Percentiles rank a stretch among this genome's conserved stretches.
These are phyloP conservation scores for Ensete ventricosum DNA, from an alignment of 176 grass and related monocot genomes.

Conservation along the genomic window DNA sequence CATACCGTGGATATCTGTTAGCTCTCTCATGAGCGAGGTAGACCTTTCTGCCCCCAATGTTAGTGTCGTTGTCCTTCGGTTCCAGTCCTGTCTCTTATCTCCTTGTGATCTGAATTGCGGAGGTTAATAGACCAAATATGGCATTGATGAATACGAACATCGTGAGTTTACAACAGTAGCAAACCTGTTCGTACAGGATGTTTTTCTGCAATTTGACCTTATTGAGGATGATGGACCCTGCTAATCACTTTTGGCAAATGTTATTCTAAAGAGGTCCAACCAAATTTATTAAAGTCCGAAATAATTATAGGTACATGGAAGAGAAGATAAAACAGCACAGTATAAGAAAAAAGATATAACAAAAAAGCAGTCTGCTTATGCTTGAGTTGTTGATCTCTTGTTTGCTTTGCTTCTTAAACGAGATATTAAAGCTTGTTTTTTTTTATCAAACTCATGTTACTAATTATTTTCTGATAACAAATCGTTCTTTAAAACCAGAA, in stretches of 20 bases:
- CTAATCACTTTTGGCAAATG: too few relatives aligned
- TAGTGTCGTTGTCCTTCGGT: too few relatives aligned
- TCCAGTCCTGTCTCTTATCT: too few relatives aligned
- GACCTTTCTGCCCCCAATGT: too few relatives aligned
- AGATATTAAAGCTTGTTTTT: background rate
- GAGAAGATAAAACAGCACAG: background rate
- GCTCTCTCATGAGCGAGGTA: too few relatives aligned
- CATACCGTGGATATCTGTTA: too few relatives aligned
- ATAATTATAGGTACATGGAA: background rate
- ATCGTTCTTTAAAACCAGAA: constrained; percentile 4
- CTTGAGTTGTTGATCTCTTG: background rate
- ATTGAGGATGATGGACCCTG: background rate
- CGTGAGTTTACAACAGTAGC: background rate
- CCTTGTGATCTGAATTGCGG: too few relatives aligned
- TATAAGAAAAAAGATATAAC: background rate
- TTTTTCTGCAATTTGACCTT: background rate
- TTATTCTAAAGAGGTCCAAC: background rate
- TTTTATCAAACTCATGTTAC: background rate
- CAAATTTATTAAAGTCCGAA: background rate
- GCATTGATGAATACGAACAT: background rate
- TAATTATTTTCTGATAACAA: background rate
- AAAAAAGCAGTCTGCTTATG: background rate
- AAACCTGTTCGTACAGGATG: background rate
- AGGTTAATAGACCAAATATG: background rate
- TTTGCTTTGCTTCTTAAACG: background rate